Percentiles rank a stretch among this genome's conserved stretches.
Evolutionary conservation across 441 rosid genomes (phyloP).

Genomic region (Populus hybrid): DNA sequence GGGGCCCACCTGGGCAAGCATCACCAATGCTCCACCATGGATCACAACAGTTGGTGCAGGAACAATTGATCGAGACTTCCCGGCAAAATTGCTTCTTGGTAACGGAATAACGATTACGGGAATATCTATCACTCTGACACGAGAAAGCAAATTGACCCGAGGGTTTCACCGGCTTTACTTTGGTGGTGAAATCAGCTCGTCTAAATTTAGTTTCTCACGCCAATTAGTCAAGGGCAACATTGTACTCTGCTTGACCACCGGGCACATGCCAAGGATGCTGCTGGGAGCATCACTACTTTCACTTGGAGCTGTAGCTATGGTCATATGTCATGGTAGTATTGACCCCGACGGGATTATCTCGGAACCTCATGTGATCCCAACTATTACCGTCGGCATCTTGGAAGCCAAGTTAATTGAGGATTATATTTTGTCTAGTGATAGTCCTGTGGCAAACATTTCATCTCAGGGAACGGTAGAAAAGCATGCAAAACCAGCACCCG

Average conservation of each 20-base stretch:
- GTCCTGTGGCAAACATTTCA: neutral
- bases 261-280: neutral
- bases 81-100: neutral
- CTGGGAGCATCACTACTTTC: neutral
- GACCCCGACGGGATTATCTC: neutral
- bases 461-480: neutral
- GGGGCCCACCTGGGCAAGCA: neutral
- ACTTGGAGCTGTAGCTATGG: neutral
- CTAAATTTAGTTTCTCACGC: neutral
- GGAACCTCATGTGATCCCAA: neutral
- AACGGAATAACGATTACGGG: neutral
- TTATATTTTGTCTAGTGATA: neutral
- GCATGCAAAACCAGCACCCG: neutral
- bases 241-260: neutral
- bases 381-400: neutral
- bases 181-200: neutral
- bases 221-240: neutral
- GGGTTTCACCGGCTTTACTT: neutral
- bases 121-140: neutral
- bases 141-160: neutral
- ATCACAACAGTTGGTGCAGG: no score
- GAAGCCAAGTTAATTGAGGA: neutral
- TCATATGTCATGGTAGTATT: neutral
- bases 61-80: neutral
- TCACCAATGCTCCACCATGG: neutral